Evolutionary conservation across 352 stramenopile species (phyloP), one percentile per base, ranked within the genome.

Genomic region (Phytophthora boehmeriae): DNA sequence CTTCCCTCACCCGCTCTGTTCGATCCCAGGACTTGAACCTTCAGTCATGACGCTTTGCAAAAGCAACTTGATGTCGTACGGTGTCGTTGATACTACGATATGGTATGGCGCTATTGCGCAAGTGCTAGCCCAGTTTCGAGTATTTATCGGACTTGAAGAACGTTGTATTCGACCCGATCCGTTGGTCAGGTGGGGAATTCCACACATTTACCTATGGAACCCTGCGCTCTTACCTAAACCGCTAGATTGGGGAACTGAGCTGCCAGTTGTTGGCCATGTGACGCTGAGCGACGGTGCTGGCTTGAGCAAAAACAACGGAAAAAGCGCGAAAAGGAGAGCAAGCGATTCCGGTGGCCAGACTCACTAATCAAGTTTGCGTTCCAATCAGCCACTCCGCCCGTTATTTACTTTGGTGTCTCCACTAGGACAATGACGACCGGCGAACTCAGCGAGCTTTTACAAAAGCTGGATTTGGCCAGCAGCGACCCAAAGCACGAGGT

Each of bases 151-250:
- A 10, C 55, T 83, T 14, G 63, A 54, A 28, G 72, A 57, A 8
- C 63, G 54, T 14, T 73, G 64, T 10, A 59, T 69, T 17, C 45
- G 44, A 3, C 59, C 66, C 5, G 65, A 74, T 17, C 47, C 60
- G 5, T 28, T 80, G 6, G 54, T 75, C 8, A 50, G 68, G 32
- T 83, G 74, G 68, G 59, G 75, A 49, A 62, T 82, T 30, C 76
- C 76, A 6, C 67, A 82, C 59, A 80, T 77, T 42, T 86, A 86
- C 38, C 49, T 80, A 5, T 83, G 71, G 71, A 81, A 79, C 30
- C 50, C 71, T n/a, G 36, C 39, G 11, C 19, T 86, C 1, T 50
- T 86, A 27, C 51, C 62, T 1, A 83, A 71, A 17, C 69, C 71
- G 8, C 34, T 78, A 17, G 76, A 83, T 48, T 86, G 76, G 76